Percentiles rank a stretch among this genome's conserved stretches.
phyloP scores from a whole-genome alignment of 805 yeast species.

The Yamadazyma sp. region DNA sequence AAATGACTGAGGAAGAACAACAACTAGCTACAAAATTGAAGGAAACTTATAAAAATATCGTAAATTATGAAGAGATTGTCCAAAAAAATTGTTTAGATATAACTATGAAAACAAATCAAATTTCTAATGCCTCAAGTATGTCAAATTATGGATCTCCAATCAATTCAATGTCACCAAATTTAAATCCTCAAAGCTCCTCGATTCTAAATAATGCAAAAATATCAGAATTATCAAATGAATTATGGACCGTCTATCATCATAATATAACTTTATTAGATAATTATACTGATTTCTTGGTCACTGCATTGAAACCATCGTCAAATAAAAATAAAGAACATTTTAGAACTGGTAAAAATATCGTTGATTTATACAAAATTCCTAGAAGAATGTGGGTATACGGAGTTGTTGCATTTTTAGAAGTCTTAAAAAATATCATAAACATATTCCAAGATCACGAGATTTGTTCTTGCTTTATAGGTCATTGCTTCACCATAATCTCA shows the following conservation, averaged over 20 bases:
- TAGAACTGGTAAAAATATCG: slow-evolving; percentile 73
- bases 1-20: slow-evolving; percentile 58
- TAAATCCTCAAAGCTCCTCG: slow-evolving; percentile 7
- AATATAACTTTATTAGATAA: slow-evolving; percentile 65
- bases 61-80: slow-evolving; percentile 62
- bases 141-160: slow-evolving; percentile 5
- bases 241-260: slow-evolving; percentile 71
- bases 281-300: slow-evolving; percentile 67
- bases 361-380: slow-evolving; percentile 73
- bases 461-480: slow-evolving; percentile 69
- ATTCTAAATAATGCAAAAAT: slow-evolving; percentile 19
- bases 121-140: slow-evolving; percentile 14
- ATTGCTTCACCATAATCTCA: slow-evolving; percentile 61
- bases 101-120: slow-evolving; percentile 47
- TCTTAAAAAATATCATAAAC: slow-evolving; percentile 68
- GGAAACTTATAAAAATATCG: slow-evolving; percentile 69
- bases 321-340: slow-evolving; percentile 42
- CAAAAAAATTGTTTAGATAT: slow-evolving; percentile 66
- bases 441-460: slow-evolving; percentile 76
- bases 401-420: slow-evolving; percentile 75
- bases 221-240: slow-evolving; percentile 53
- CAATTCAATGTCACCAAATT: slow-evolving; percentile 15
- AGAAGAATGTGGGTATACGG: slow-evolving; percentile 86
- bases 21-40: slow-evolving; percentile 67
- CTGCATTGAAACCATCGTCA: slow-evolving; percentile 63